A percentile compares a stretch with the other conserved stretches of the same genome.
Conservation (phyloP, 129 eudicot species). For the Pittosporum tobira region DNA sequence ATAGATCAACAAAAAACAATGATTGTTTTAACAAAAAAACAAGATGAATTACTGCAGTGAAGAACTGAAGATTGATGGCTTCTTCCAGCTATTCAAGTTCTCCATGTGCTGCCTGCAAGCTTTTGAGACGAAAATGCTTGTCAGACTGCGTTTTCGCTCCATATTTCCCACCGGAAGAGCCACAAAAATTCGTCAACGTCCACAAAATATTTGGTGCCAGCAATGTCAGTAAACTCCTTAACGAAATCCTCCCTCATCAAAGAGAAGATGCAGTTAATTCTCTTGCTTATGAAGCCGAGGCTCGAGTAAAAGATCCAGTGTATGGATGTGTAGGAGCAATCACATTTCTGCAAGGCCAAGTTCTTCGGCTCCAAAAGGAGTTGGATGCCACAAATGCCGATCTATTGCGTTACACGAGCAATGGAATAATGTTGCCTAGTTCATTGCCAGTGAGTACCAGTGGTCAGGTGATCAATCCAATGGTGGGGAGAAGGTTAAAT, state of each 20-base stretch:
- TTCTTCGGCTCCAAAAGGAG: conserved; percentile 59
- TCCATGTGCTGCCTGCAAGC: conserved; percentile 96
- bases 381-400: conserved; percentile 69
- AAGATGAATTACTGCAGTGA: background rate
- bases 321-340: conserved; percentile 91
- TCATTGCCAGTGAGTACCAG: too few relatives aligned
- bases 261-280: conserved; percentile 83
- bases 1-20: background rate
- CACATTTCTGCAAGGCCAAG: conserved; percentile 68
- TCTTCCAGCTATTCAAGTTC: conserved; percentile 58
- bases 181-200: conserved; percentile 61
- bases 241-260: conserved; percentile 60
- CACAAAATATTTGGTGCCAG: conserved; percentile 93
- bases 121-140: conserved; percentile 75
- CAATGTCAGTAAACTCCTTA: conserved; percentile 76
- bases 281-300: conserved; percentile 82
- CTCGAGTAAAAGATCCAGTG: conserved; percentile 76
- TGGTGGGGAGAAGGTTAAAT: background rate
- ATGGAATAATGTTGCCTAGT: conserved; percentile 6
- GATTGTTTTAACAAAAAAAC: conserved; percentile 9
- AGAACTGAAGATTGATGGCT: conserved; percentile 34
- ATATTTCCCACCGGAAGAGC: conserved; percentile 76
- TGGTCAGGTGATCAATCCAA: background rate
- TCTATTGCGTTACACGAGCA: conserved; percentile 38
- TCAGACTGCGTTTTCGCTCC: conserved; percentile 73